Base-by-base conservation (phyloP, 177 flowering plant species). In the Vitis hybrid region DNA sequence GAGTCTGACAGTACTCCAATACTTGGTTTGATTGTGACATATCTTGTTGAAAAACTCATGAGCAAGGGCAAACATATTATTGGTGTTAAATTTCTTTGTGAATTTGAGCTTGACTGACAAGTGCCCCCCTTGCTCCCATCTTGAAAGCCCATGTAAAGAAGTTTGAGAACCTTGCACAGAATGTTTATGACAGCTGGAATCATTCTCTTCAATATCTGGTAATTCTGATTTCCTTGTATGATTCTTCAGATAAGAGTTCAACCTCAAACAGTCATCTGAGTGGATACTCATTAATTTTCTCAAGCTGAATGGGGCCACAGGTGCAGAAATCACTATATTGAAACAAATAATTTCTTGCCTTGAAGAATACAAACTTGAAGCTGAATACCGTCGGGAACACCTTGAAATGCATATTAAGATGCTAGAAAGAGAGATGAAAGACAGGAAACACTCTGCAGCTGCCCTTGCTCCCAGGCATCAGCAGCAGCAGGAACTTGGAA, bases 361-460 rank as follows among this genome's bases (percentile, higher is more conserved):
- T 51, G 87, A 86, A 72, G 87, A 87, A 6, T 73, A 83, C 73
- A 80, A 85, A 35, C 88, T 88, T 67, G 85, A 81, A 55, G 77
- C 90, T 17, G 81, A 84, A 65, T 86, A 76, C 66, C 82, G 87
- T 0, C 71, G 20, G 6, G 82, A 41, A 56, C 50, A 32, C 48
- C 83, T 90, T 61, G 71, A 79, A 65, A 85, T 79, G 74, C 88
- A 77, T 13, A 73, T 90, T 61, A 85, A 78, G 74, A 76, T 73
- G 72, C 67, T 90, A 56, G 89, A 84, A 67, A 87, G 79, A 68
- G 69, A 71, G 75, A 84, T 84, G 71, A 77, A 77, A 11, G 77
- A 76, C 13, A 80, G 70, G 70, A 90, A 87, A 68, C 84, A 83
- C 5, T 73, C 81, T 71, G 71, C 84, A 53, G 68, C 79, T 7